phyloP scores from a whole-genome alignment of 1,139 yeast species.

The Wickerhamomyces sp. region DNA sequence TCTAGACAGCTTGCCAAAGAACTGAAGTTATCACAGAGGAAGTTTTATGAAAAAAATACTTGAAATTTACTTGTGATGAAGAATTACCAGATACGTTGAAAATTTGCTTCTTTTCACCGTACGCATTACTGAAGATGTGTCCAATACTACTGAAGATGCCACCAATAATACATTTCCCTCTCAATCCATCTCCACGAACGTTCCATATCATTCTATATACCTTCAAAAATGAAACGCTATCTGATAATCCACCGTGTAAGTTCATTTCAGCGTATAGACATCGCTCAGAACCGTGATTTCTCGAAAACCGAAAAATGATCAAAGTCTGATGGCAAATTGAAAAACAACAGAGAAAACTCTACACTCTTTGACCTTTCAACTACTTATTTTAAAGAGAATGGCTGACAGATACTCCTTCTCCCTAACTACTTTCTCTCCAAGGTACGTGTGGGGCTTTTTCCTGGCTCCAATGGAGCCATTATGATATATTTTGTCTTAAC shows the following conservation, averaged over 20 bases:
- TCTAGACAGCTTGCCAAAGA: slow-evolving; percentile 35
- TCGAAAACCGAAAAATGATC: not conserved
- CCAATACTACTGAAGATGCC: too few relatives aligned
- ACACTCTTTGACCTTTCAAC: not conserved
- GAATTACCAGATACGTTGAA: too few relatives aligned
- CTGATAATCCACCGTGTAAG: too few relatives aligned
- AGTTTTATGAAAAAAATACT: slow-evolving; percentile 13
- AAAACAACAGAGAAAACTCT: not conserved
- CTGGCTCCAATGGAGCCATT: too few relatives aligned
- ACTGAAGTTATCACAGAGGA: slow-evolving; percentile 34
- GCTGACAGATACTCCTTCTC: slow-evolving; percentile 98
- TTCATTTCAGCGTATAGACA: too few relatives aligned
- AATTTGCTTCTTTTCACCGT: too few relatives aligned
- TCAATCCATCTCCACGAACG: too few relatives aligned
- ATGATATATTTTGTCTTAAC: not conserved
- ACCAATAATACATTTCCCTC: too few relatives aligned
- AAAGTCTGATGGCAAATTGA: slow-evolving; percentile 6
- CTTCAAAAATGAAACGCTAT: not conserved
- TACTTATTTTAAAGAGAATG: slow-evolving; percentile 37
- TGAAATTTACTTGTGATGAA: too few relatives aligned
- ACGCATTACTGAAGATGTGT: too few relatives aligned
- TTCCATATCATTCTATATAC: too few relatives aligned
- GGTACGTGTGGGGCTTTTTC: slow-evolving; percentile 43
- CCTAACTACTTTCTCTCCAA: slow-evolving; percentile 92
- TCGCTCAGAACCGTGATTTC: not conserved